Evolutionary conservation across 306 rosid genomes (phyloP), one percentile per base, ranked within the genome.

Genomic region (Hippophae tibetana): DNA sequence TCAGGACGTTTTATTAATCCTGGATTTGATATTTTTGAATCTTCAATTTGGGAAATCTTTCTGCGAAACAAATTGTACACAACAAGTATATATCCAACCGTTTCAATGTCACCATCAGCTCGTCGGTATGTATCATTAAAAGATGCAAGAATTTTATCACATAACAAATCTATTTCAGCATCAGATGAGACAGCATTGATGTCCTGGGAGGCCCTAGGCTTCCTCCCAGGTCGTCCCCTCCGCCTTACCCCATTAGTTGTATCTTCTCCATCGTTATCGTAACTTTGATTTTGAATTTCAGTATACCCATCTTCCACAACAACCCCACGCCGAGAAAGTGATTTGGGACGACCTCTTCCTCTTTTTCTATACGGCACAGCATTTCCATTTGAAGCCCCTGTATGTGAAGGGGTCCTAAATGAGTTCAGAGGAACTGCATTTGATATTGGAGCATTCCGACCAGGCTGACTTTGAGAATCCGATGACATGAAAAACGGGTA

Each of bases 41-140:
- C 93, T 62, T 79, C 86, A 31, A 85, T 71, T 58, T 85, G 92
- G 69, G 76, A 64, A 8, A 85, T 61, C 83, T 82, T 81, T 72
- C 88, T 74, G 31, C 88, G 57, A 25, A 85, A n/a, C 0, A 83
- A 77, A 67, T 85, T 85, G 57, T 44, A 85, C 7, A 56, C 69
- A 78, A 72, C 50, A 48, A 85, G 83, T 46, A 77, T 80, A 54
- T 52, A 43, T 61, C 45, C 60, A 65, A 81, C 82, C 11, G 62
- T 9, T 31, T 85, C 82, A 3, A 57, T 54, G 46, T 57, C 61
- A 43, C 88, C 88, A 6, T 84, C 81, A 2, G 60, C 71, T 27
- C 59, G 71, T 56, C 45, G 65, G 31, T 38, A 40, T 7, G 49
- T 67, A 59, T 53, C 56, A 66, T 71, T 57, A 54, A 55, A 65